A percentile compares a stretch with the other conserved stretches of the same genome.
Evolutionary conservation across 2,329 filamentous ascomycete genomes (phyloP).

Genomic region (Alternaria ventricosa): DNA sequence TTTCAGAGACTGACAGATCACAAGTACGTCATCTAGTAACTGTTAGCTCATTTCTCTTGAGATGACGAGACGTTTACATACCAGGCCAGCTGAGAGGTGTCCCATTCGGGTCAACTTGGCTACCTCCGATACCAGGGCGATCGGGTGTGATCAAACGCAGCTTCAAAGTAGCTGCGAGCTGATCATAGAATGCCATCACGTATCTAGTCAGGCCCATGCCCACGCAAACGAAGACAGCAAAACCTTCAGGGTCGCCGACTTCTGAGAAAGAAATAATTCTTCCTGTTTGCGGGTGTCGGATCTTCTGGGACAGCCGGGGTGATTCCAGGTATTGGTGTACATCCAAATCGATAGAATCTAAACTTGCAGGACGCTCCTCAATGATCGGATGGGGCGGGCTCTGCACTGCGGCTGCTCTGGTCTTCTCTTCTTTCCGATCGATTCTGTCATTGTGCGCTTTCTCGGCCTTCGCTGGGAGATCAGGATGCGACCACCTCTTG

Average conservation of each 20-base stretch:
- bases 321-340: conserved; percentile 86
- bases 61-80: conserved; percentile 53
- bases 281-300: conserved; percentile 83
- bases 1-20: conserved; percentile 88
- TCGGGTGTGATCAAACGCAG: conserved; percentile 92
- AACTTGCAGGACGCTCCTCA: conserved; percentile 77
- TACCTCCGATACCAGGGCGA: conserved; percentile 90
- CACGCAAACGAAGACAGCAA: conserved; percentile 93
- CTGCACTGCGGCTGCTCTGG: conserved; percentile 30
- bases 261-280: conserved; percentile 94
- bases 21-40: conserved; percentile 76
- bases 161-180: conserved; percentile 86
- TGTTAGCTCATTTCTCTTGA: conserved; percentile 50
- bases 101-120: conserved; percentile 81
- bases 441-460: conserved; percentile 44
- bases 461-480: conserved; percentile 49
- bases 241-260: conserved; percentile 89
- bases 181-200: conserved; percentile 96
- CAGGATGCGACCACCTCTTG: conserved; percentile 50
- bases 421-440: conserved; percentile 29
- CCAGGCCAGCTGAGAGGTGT: conserved; percentile 94
- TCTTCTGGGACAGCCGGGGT: conserved; percentile 84
- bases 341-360: conserved; percentile 87
- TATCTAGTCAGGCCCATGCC: conserved; percentile 97
- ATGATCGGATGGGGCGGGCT: conserved; percentile 56